phyloP scores from a whole-genome alignment of 768 basidiomycete genomes.

The Neoboletus brunneissimus region DNA sequence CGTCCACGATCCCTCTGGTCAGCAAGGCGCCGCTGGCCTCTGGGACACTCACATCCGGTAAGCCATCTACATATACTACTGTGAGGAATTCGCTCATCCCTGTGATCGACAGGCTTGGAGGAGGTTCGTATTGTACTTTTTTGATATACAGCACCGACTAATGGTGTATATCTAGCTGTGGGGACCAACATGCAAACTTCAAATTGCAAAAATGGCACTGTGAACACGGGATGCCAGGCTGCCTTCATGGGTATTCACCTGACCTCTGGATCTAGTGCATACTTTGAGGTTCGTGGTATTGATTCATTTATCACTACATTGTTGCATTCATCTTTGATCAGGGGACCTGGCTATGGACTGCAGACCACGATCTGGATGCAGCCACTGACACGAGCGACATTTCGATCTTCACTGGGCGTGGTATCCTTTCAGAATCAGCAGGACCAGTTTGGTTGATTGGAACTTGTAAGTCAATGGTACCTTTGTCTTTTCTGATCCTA shows the following conservation, averaged over 20 bases:
- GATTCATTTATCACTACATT: background rate
- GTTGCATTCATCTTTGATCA: slow-evolving; percentile 19
- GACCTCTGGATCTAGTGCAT: slow-evolving; percentile 48
- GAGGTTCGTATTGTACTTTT: slow-evolving; percentile 13
- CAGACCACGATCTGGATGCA: slow-evolving; percentile 59
- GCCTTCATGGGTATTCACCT: slow-evolving; percentile 68
- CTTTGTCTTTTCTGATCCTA: background rate
- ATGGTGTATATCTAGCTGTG: slow-evolving; percentile 32
- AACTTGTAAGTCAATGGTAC: slow-evolving; percentile 36
- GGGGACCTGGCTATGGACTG: slow-evolving; percentile 79
- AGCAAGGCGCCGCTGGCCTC: slow-evolving; percentile 52
- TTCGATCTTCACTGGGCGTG: slow-evolving; percentile 62
- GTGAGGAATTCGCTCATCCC: background rate
- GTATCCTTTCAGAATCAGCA: slow-evolving; percentile 68
- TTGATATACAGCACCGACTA: background rate
- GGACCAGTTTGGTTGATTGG: slow-evolving; percentile 84
- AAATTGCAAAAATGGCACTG: slow-evolving; percentile 43
- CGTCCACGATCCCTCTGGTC: slow-evolving; percentile 49
- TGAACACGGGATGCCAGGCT: slow-evolving; percentile 49
- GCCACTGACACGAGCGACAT: slow-evolving; percentile 50
- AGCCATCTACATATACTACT: background rate
- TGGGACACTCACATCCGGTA: slow-evolving; percentile 47
- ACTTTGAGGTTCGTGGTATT: slow-evolving; percentile 51
- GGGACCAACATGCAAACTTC: slow-evolving; percentile 50
- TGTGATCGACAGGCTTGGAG: slow-evolving; percentile 23